These are phyloP conservation scores for Xylaria sp. DNA, from an alignment of 2,329 filamentous ascomycete genomes.

Conservation along the genomic window DNA sequence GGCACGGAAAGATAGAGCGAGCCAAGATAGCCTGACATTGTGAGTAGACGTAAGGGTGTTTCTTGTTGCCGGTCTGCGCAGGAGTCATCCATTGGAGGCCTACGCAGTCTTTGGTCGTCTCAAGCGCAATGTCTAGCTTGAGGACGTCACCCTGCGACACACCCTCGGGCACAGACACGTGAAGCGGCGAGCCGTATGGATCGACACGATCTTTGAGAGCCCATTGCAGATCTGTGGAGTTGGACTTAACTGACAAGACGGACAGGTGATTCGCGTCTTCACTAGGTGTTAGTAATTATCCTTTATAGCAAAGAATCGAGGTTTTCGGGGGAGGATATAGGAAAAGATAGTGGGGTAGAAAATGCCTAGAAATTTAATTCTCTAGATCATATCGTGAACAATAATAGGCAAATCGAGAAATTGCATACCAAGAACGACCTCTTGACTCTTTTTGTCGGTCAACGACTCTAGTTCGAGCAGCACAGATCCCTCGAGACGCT, in stretches of 20 bases:
- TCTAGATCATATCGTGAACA: background rate
- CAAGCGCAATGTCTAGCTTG: conserved; percentile 71
- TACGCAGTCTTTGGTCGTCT: conserved; percentile 88
- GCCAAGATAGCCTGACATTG: conserved; percentile 98
- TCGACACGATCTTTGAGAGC: conserved; percentile 74
- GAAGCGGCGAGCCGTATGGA: conserved; percentile 79
- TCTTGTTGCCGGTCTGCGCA: conserved; percentile 93
- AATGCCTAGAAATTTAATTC: background rate
- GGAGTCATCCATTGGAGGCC: conserved; percentile 96
- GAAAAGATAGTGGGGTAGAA: background rate
- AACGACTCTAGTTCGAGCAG: conserved; percentile 79
- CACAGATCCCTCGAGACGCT: conserved; percentile 80
- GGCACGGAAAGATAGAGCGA: conserved; percentile 92
- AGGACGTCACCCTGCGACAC: conserved; percentile 63
- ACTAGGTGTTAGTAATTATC: conserved; percentile 6
- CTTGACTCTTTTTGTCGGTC: conserved; percentile 75
- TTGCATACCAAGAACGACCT: conserved; percentile 72
- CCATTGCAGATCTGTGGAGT: conserved; percentile 73
- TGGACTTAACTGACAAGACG: conserved; percentile 75
- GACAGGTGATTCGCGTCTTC: conserved; percentile 83
- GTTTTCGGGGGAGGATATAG: background rate
- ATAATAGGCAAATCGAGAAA: background rate
- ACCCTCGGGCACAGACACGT: conserved; percentile 68
- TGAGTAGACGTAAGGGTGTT: conserved; percentile 97
- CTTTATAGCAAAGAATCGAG: background rate